These are phyloP conservation scores for Sporobolomyces pararoseus DNA, from an alignment of 768 basidiomycete genomes.

Conservation along the genomic window DNA sequence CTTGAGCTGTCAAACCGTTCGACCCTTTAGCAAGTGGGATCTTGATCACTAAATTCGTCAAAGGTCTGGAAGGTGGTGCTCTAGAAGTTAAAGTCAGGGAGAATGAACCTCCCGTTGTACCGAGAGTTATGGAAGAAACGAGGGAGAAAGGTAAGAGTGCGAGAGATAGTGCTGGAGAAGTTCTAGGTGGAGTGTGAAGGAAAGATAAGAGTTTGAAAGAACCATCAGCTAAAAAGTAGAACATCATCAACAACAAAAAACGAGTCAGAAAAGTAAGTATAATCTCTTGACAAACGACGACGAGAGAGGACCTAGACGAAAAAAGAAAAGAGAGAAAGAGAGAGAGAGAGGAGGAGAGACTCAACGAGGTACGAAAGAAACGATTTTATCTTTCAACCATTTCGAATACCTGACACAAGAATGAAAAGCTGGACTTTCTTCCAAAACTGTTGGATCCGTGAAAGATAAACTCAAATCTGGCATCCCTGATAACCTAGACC, in stretches of 20 bases:
- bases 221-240: constrained; percentile 39
- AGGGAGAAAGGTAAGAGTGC: constrained; percentile 35
- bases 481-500: constrained; percentile 35
- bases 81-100: constrained; percentile 24
- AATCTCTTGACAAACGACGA: too few species aligned
- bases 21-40: constrained; percentile 31
- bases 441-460: constrained; percentile 26
- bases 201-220: constrained; percentile 29
- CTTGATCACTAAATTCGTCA: constrained; percentile 21
- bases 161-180: constrained; percentile 21
- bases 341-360: not conserved
- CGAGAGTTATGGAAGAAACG: constrained; percentile 19
- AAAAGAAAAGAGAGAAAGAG: too few species aligned
- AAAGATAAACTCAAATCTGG: constrained; percentile 33
- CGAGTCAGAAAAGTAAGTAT: too few species aligned
- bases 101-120: constrained; percentile 23
- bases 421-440: constrained; percentile 33
- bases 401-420: constrained; percentile 26
- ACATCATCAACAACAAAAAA: too few species aligned
- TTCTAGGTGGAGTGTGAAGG: constrained; percentile 8
- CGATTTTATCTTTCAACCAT: constrained; percentile 38
- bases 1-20: not conserved
- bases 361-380: constrained; percentile 39
- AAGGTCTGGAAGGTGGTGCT: not conserved
- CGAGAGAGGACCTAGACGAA: too few species aligned